These are phyloP conservation scores for Kluyveromyces siamensis DNA, from an alignment of 805 yeast genomes.

Conservation along the genomic window DNA sequence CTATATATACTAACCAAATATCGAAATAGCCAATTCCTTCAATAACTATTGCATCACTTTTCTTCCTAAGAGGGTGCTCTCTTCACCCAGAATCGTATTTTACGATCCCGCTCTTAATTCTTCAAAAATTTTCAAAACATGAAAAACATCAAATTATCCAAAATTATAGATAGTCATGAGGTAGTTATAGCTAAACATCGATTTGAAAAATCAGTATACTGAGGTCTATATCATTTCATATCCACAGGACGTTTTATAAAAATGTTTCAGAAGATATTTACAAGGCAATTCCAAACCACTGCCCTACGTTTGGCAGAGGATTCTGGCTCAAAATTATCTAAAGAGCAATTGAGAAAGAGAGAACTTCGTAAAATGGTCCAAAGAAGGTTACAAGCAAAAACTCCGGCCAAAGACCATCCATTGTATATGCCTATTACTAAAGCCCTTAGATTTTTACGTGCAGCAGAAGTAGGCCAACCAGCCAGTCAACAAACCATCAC, in stretches of 20 bases:
- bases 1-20: background rate
- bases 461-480: conserved; percentile 85
- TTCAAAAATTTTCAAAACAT: background rate
- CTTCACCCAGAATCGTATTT: background rate
- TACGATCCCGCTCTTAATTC: background rate
- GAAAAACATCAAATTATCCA: background rate
- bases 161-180: no score
- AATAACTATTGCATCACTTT: background rate
- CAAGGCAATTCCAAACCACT: conserved; percentile 9
- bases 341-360: conserved; percentile 28
- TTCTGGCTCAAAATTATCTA: conserved; percentile 13
- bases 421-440: conserved; percentile 60
- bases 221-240: background rate
- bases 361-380: conserved; percentile 31
- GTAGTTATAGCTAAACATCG: no score
- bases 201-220: background rate
- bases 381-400: conserved; percentile 32
- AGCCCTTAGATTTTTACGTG: conserved; percentile 74
- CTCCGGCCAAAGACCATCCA: conserved; percentile 42
- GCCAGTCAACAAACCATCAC: conserved; percentile 61
- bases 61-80: background rate
- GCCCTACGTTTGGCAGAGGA: conserved; percentile 11
- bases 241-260: background rate
- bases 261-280: conserved; percentile 2
- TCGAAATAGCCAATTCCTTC: background rate